Percentiles rank a stretch among this genome's conserved stretches.
Evolutionary conservation across 164 flowering plant species (phyloP).

Genomic region (Chloranthus sessilifolius): DNA sequence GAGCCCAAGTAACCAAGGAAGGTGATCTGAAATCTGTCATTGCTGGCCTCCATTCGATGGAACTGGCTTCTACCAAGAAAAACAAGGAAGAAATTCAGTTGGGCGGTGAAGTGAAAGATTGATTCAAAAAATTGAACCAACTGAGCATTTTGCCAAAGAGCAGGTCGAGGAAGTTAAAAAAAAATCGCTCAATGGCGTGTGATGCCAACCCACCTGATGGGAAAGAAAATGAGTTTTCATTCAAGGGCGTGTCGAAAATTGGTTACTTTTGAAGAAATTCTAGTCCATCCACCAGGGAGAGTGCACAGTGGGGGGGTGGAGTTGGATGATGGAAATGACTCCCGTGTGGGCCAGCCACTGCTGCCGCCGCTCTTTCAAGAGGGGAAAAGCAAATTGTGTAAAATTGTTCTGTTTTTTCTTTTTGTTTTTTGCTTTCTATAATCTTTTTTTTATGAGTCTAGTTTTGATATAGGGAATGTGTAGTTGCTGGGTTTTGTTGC

Average conservation of each 20-base stretch:
- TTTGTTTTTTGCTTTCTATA: no score
- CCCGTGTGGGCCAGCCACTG: no score
- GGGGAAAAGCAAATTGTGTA: no score
- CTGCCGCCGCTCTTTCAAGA: no score
- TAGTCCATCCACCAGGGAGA: not conserved
- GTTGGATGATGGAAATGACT: no score
- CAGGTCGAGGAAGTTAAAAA: not conserved
- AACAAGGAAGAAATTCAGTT: constrained; percentile 3
- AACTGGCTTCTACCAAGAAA: not conserved
- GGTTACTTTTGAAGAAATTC: not conserved
- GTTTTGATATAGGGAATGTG: no score
- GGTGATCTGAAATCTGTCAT: constrained; percentile 1
- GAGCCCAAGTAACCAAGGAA: not conserved
- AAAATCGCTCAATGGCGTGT: not conserved
- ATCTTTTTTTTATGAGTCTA: no score
- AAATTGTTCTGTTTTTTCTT: no score
- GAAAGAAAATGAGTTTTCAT: no score
- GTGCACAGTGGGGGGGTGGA: not conserved
- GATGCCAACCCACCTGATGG: not conserved
- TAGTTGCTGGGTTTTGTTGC: no score
- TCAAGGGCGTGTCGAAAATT: not conserved
- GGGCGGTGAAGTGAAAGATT: constrained; percentile 5
- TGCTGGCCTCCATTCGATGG: not conserved
- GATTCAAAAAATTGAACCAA: not conserved
- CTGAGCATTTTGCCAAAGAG: not conserved